These are phyloP conservation scores for Thelonectria olida DNA, from an alignment of 2,329 filamentous ascomycete genomes.

Conservation along the genomic window DNA sequence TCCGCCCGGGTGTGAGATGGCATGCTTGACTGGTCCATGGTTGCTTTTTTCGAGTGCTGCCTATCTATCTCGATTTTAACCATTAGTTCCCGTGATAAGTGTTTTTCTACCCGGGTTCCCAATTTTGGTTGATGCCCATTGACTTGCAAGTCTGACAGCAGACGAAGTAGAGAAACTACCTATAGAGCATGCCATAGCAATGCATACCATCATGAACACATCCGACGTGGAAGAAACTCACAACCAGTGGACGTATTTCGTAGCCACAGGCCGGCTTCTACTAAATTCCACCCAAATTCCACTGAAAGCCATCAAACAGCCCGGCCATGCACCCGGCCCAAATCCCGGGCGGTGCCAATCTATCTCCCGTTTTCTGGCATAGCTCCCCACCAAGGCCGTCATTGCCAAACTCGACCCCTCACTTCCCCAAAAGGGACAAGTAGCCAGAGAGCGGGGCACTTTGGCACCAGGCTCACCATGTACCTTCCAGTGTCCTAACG, in stretches of 20 bases:
- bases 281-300: not conserved
- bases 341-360: conserved; percentile 21
- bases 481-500: too few species aligned
- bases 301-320: not conserved
- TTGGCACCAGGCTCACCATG: conserved; percentile 11
- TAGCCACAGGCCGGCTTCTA: too few species aligned
- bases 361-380: not conserved
- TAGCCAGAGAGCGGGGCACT: not conserved
- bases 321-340: conserved; percentile 15
- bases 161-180: too few species aligned
- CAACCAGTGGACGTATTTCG: too few species aligned
- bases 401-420: conserved; percentile 6
- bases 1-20: not conserved
- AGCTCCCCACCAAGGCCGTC: not conserved
- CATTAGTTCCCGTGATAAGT: not conserved
- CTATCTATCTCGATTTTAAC: not conserved
- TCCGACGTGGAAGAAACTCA: too few species aligned
- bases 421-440: conserved; percentile 9
- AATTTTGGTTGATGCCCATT: not conserved
- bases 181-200: too few species aligned
- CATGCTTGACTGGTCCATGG: not conserved
- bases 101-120: not conserved
- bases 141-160: too few species aligned
- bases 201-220: too few species aligned
- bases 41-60: not conserved